Evolutionary conservation across 768 basidiomycete genomes (phyloP), one percentile per base, ranked within the genome.

Genomic region (Cystofilobasidium ferigula): DNA sequence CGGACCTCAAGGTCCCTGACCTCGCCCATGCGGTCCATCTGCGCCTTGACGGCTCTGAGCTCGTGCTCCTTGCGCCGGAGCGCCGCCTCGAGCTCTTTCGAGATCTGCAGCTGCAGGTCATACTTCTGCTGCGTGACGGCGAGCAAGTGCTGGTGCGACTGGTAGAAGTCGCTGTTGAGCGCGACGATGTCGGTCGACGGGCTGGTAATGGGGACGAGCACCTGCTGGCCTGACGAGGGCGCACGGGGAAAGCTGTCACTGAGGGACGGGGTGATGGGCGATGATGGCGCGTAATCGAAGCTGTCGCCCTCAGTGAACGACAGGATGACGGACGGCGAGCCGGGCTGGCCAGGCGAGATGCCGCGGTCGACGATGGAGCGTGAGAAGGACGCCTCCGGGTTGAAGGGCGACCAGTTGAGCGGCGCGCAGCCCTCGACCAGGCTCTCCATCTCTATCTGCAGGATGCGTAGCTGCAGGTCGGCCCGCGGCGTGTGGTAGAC

Each of bases 31-130:
- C 42, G 54, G 7, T 24, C 54, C 38, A 32, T 38, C 51, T 54
- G 51, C 51, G 16, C 45, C 60, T 40, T 51, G 26, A 62, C 82
- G 22, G 79, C 80, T 51, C 75, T 72, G 51, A 85, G 79, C 63
- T 83, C 79, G 45, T 79, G 78, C 56, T 80, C 77, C 18, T 70
- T 69, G 34, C 68, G 70, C 34, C 34, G 58, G 24, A 67, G 26
- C 60, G 71, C 70, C 22, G 69, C 57, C 28, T 71, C 64, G 60
- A 70, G 59, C 40, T 63, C 54, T 26, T 70, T 38, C 10, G 70
- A 77, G 32, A 74, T 77, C 18, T 72, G 76, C 65, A 75, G 76
- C 71, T 79, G 63, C 3, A 64, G 43, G 8, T 42, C 63, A 35
- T 64, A 64, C 57, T 64, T 64, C 4, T 30, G 30, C 57, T 58